Conservation (phyloP, 2,329 filamentous ascomycete species). For the Paecilomyces formosus region DNA sequence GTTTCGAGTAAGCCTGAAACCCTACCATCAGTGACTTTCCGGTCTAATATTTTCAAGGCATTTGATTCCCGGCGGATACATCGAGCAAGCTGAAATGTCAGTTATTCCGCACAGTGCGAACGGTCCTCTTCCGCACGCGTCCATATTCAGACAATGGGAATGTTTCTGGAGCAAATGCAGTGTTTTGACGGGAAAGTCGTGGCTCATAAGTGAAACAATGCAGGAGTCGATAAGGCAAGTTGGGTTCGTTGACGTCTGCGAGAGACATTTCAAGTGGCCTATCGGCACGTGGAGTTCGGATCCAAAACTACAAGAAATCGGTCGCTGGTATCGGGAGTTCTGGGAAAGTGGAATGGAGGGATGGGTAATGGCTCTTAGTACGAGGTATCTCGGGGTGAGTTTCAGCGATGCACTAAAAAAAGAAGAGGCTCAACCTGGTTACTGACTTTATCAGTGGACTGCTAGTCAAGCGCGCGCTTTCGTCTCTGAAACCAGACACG, state of each 20-base stretch:
- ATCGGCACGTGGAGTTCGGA: constrained; percentile 15
- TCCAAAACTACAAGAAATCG: constrained; percentile 12
- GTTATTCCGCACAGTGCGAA: constrained; percentile 34
- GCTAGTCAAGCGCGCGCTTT: constrained; percentile 18
- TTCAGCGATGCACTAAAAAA: background rate
- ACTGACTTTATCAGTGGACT: constrained; percentile 15
- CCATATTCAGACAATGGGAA: constrained; percentile 19
- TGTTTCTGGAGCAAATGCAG: constrained; percentile 8
- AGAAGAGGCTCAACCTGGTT: background rate
- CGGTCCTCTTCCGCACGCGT: constrained; percentile 19
- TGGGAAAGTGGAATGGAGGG: constrained; percentile 21
- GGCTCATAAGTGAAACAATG: constrained; percentile 18
- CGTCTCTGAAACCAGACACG: constrained; percentile 10
- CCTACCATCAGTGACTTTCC: background rate
- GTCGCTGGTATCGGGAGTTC: constrained; percentile 14
- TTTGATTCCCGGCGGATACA: constrained; percentile 28
- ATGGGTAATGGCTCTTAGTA: constrained; percentile 20
- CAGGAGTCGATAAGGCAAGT: constrained; percentile 14
- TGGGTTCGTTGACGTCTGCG: constrained; percentile 18
- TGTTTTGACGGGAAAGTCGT: constrained; percentile 22
- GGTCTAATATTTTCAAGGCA: constrained; percentile 13
- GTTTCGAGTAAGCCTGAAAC: constrained; percentile 17
- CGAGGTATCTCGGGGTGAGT: constrained; percentile 17
- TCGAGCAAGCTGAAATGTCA: constrained; percentile 35
- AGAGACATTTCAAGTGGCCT: constrained; percentile 17